Conservation (phyloP, 2,329 filamentous ascomycete genomes). For the Pezicula rhizophila region DNA sequence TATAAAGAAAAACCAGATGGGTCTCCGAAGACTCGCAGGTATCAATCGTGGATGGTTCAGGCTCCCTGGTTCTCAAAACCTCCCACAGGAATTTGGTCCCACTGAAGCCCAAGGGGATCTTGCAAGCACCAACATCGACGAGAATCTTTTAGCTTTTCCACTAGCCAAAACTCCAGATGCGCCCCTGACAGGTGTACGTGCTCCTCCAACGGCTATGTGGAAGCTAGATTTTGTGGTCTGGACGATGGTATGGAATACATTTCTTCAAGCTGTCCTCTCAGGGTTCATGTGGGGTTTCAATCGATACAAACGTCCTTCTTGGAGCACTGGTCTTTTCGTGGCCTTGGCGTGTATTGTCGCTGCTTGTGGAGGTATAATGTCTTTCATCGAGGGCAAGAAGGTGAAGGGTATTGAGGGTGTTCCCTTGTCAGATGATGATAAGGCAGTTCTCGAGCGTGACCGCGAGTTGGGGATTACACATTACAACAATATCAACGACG, state of each 20-base stretch:
- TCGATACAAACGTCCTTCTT: conserved; percentile 66
- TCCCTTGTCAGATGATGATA: conserved; percentile 51
- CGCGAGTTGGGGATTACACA: conserved; percentile 50
- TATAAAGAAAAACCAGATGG: conserved; percentile 43
- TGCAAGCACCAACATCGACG: conserved; percentile 24
- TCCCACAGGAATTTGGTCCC: conserved; percentile 49
- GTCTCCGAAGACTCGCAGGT: conserved; percentile 63
- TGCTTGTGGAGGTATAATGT: conserved; percentile 61
- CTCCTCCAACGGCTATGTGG: conserved; percentile 62
- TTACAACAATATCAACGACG: conserved; percentile 51
- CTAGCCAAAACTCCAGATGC: conserved; percentile 54
- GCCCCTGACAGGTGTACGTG: conserved; percentile 66
- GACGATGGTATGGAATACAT: conserved; percentile 73
- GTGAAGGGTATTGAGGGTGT: conserved; percentile 70
- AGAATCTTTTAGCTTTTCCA: conserved; percentile 55
- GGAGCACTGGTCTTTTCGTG: conserved; percentile 76
- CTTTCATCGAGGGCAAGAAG: conserved; percentile 64
- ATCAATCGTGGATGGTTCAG: conserved; percentile 74
- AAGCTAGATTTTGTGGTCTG: conserved; percentile 76
- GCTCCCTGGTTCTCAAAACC: conserved; percentile 56
- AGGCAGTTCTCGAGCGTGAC: conserved; percentile 43
- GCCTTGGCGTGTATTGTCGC: conserved; percentile 66
- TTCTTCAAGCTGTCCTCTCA: conserved; percentile 67
- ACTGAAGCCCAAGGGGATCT: conserved; percentile 40
- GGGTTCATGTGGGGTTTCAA: conserved; percentile 82